These are phyloP conservation scores for Bimuria novae-zelandiae DNA, from an alignment of 2,329 filamentous ascomycete species.

Conservation along the genomic window DNA sequence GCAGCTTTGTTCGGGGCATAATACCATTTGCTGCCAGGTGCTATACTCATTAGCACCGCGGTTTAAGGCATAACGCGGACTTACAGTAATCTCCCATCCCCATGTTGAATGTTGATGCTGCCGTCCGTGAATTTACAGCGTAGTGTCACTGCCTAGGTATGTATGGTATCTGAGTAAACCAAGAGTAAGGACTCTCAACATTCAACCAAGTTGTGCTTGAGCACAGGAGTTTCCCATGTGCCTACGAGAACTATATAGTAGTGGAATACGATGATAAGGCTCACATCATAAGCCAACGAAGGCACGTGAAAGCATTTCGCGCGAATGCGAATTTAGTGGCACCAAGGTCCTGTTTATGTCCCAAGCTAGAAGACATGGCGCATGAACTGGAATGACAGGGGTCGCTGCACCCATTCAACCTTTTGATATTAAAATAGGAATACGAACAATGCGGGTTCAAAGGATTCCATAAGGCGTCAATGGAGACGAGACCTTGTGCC, in stretches of 20 bases:
- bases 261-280: constrained; percentile 14
- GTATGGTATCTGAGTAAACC: no score
- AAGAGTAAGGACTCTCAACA: no score
- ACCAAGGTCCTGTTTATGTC: background rate
- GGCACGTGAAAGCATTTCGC: background rate
- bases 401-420: background rate
- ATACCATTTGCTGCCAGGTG: constrained; percentile 41
- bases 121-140: background rate
- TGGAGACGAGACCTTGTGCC: constrained; percentile 9
- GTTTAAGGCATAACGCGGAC: background rate
- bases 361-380: background rate
- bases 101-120: constrained; percentile 22
- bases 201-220: background rate
- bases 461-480: background rate
- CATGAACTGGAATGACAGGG: background rate
- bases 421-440: constrained; percentile 11
- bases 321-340: background rate
- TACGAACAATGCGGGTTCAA: constrained; percentile 35
- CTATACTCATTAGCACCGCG: constrained; percentile 11
- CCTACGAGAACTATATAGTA: constrained; percentile 6
- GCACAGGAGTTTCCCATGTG: background rate
- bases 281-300: constrained; percentile 8
- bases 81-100: constrained; percentile 39
- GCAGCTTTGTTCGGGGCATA: constrained; percentile 61
- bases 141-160: background rate